Conservation (phyloP, 768 basidiomycete genomes). For the Suillus cothurnatus region DNA sequence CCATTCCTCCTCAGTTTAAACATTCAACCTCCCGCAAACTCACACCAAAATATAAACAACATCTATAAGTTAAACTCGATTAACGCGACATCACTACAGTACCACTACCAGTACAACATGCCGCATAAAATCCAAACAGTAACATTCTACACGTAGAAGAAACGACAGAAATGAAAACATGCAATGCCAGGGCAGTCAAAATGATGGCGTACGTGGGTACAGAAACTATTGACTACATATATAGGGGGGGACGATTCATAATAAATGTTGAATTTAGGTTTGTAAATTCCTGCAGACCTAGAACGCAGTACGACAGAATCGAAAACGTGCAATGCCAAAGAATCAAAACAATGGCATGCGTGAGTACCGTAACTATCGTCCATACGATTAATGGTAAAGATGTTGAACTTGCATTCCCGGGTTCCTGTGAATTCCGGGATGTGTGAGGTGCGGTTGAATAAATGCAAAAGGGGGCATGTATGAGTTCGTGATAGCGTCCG, state of each 20-base stretch:
- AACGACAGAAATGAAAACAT: neutral
- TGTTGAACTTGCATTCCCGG: neutral
- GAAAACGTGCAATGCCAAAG: neutral
- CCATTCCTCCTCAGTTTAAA: neutral
- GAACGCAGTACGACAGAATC: neutral
- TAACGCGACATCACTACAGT: neutral
- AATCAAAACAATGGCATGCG: neutral
- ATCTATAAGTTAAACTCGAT: neutral
- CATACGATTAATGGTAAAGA: neutral
- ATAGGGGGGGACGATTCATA: neutral
- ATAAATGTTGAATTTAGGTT: neutral
- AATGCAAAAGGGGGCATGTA: neutral
- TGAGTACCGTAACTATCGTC: neutral
- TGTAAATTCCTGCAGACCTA: neutral
- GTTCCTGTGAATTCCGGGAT: neutral
- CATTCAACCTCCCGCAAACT: neutral
- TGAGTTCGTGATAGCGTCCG: neutral
- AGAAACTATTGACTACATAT: neutral
- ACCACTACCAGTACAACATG: neutral
- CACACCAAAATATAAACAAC: neutral
- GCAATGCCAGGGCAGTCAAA: neutral
- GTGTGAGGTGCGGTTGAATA: neutral
- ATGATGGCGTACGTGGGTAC: neutral
- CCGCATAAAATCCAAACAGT: neutral
- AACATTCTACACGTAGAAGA: neutral